These are phyloP conservation scores for Chlorella sp. DNA, from an alignment of 139 green algal species.

Conservation along the genomic window DNA sequence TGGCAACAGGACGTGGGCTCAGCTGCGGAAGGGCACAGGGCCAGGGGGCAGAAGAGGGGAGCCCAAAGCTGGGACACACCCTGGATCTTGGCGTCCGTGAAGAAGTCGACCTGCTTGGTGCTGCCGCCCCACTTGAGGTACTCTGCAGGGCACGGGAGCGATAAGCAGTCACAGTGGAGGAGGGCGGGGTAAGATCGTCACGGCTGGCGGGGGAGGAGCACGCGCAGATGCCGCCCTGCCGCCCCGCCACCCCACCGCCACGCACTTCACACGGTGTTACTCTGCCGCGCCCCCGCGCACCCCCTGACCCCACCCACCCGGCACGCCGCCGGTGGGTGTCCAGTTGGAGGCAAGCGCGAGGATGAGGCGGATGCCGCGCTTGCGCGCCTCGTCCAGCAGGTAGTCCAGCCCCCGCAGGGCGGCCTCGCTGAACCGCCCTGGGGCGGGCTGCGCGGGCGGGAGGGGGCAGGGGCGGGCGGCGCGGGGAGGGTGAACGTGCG, in stretches of 20 bases:
- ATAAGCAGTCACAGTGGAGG: too few relatives aligned
- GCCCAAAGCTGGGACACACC: conserved; percentile 26
- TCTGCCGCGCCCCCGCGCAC: too few relatives aligned
- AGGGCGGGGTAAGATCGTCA: too few relatives aligned
- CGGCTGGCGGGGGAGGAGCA: too few relatives aligned
- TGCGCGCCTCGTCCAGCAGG: conserved; percentile 53
- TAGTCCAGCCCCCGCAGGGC: conserved; percentile 61
- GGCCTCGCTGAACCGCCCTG: conserved; percentile 51
- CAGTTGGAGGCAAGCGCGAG: conserved; percentile 64
- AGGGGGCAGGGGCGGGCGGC: not conserved
- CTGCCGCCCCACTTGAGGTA: conserved; percentile 44
- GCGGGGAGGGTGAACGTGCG: too few relatives aligned
- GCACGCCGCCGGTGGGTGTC: conserved; percentile 45
- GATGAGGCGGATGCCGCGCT: conserved; percentile 50
- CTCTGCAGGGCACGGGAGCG: too few relatives aligned
- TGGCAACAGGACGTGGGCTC: not conserved
- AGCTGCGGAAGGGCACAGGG: not conserved
- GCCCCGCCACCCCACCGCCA: too few relatives aligned
- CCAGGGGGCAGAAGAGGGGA: too few relatives aligned
- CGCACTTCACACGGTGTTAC: too few relatives aligned
- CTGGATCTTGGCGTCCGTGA: conserved; percentile 39
- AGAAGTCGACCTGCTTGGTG: conserved; percentile 48
- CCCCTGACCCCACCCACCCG: too few relatives aligned
- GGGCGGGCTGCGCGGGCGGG: conserved; percentile 25
- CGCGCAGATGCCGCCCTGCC: too few relatives aligned